Percentiles rank a stretch among this genome's conserved stretches.
Evolutionary conservation across 129 eudicot species (phyloP).

Genomic region (Saussurea involucrata): DNA sequence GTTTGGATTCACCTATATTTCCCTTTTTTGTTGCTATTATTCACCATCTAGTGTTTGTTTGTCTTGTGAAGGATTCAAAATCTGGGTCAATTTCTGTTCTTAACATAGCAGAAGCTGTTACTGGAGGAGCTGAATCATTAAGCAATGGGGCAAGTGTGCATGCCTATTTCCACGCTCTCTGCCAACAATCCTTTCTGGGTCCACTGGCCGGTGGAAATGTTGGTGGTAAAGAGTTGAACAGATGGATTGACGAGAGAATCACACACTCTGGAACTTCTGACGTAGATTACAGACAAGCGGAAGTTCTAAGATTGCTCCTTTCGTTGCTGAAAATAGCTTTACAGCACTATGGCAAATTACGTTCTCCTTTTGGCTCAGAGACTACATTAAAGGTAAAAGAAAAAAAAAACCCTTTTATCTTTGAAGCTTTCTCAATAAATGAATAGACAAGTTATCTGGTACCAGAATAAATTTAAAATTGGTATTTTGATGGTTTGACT

Average conservation of each 20-base stretch:
- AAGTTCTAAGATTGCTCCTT: constrained; percentile 65
- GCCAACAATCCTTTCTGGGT: constrained; percentile 29
- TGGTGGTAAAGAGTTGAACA: constrained; percentile 31
- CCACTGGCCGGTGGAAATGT: constrained; percentile 37
- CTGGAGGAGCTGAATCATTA: constrained; percentile 7
- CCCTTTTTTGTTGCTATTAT: not conserved
- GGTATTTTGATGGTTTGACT: constrained; percentile 5
- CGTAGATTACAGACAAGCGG: constrained; percentile 46
- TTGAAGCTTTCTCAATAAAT: not conserved
- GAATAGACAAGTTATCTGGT: not conserved
- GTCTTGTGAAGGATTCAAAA: constrained; percentile 48
- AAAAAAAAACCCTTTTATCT: not conserved
- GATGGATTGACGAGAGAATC: constrained; percentile 83
- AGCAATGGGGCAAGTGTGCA: constrained; percentile 9
- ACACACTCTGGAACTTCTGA: constrained; percentile 36
- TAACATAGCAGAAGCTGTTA: constrained; percentile 66
- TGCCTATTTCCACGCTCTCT: constrained; percentile 26
- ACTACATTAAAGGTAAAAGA: constrained; percentile 52
- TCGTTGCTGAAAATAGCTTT: constrained; percentile 82
- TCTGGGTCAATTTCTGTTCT: constrained; percentile 65
- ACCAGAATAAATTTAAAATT: constrained; percentile 13
- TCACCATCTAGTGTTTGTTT: not conserved
- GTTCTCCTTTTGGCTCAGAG: constrained; percentile 91
- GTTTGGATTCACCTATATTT: constrained; percentile 8
- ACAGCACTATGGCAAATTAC: constrained; percentile 90